Evolutionary conservation across 192 early-diverging fungal genomes (phyloP), one percentile per base, ranked within the genome.

Genomic region (Backusella australiensis): DNA sequence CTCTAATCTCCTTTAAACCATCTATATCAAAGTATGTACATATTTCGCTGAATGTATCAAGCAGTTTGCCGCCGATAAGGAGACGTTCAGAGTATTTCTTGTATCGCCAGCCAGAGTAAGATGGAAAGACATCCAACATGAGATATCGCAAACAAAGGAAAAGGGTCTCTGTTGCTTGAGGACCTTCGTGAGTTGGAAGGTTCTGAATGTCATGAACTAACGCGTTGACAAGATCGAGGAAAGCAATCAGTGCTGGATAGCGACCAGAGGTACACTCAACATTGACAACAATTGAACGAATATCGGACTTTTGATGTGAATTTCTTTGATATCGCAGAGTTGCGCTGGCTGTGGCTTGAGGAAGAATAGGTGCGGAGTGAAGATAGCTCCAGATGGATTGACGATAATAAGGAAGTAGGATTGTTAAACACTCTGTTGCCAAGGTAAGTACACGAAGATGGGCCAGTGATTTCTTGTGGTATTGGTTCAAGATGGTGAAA

Each of bases 41-140:
- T 14, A 81, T 56, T 52, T 81, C 72, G 8, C 68, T 65, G 41
- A 82, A 76, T 23, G 79, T 76, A 15, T 44, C 29, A 7, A 82
- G 34, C 23, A 82, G 69, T 65, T 70, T 78, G 56, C 52, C 46
- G 19, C 81, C 81, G 19, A 82, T 78, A 1, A 74, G 36, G 39
- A 65, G 74, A 6, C 78, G 73, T n/a, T 82, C 77, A 12, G 74
- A 79, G 0, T 79, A 35, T 1, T 56, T 19, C 56, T 77, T 72
- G 67, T 82, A 82, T 34, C 81, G 74, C 81, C 81, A 82, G 7
- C 39, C 67, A 44, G 77, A 59, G 53, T 82, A 82, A 9, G 52
- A 73, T n/a, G 77, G 81, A 19, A 82, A 82, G 1, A 82, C 71
- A 21, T 82, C 70, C 38, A 66, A 19, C 69, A 75, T 72, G 29